Evolutionary conservation across 176 grass and related monocot species (phyloP).

Genomic region (Chloris gayana): DNA sequence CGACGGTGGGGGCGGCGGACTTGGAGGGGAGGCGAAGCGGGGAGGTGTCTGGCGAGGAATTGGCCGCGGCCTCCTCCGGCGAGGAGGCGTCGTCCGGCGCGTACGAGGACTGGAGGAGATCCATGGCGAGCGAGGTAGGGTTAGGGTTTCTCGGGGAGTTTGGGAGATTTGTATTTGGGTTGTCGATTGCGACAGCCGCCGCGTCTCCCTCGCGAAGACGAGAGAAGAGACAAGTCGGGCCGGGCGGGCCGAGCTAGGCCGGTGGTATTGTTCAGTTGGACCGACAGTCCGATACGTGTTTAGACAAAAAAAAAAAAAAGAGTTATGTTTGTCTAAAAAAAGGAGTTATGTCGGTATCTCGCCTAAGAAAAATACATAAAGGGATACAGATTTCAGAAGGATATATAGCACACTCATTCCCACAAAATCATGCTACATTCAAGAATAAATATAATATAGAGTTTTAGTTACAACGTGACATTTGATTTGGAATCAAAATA

Average conservation of each 20-base stretch:
- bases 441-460: too few relatives aligned
- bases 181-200: slow-evolving; percentile 2
- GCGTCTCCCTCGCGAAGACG: not conserved
- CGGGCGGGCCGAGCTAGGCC: not conserved
- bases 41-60: slow-evolving; percentile 75
- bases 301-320: too few relatives aligned
- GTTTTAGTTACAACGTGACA: too few relatives aligned
- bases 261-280: not conserved
- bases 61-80: slow-evolving; percentile 23
- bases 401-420: too few relatives aligned
- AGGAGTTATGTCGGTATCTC: too few relatives aligned
- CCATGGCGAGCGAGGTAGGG: slow-evolving; percentile 57
- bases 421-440: too few relatives aligned
- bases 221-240: not conserved
- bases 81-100: slow-evolving; percentile 24
- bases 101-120: slow-evolving; percentile 80
- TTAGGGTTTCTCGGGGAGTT: slow-evolving; percentile 42
- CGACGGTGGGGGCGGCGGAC: slow-evolving; percentile 76
- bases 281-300: too few relatives aligned
- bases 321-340: too few relatives aligned
- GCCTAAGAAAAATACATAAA: too few relatives aligned
- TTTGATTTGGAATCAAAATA: too few relatives aligned
- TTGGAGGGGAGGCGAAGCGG: slow-evolving; percentile 71
- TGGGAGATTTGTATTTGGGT: slow-evolving; percentile 9
- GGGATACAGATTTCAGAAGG: too few relatives aligned